Percentiles rank a stretch among this genome's conserved stretches.
Conservation (phyloP, 768 basidiomycete genomes). For the Filobasidium floriforme region DNA sequence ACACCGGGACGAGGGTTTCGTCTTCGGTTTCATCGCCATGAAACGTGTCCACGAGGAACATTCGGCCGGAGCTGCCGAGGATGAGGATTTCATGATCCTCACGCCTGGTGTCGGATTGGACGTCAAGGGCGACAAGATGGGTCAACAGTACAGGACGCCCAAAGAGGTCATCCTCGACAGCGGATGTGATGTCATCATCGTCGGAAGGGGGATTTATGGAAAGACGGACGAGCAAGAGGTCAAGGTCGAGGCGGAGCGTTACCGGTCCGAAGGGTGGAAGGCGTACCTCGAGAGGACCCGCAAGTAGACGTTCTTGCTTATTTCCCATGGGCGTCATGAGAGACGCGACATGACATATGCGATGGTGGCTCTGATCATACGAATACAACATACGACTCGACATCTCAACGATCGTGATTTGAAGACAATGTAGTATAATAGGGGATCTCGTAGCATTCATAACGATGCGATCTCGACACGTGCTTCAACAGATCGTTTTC, state of each 20-base stretch:
- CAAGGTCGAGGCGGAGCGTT: constrained; percentile 65
- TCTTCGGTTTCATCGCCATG: constrained; percentile 94
- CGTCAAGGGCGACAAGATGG: constrained; percentile 70
- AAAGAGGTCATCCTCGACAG: constrained; percentile 67
- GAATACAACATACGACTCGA: too few relatives aligned
- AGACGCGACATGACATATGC: not conserved
- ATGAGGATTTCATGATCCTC: constrained; percentile 79
- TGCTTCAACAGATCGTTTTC: too few relatives aligned
- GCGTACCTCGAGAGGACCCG: constrained; percentile 55
- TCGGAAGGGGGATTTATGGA: constrained; percentile 89
- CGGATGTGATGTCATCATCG: constrained; percentile 94
- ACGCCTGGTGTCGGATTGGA: constrained; percentile 90
- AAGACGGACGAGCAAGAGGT: constrained; percentile 45
- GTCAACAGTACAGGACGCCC: constrained; percentile 92
- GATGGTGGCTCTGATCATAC: too few relatives aligned
- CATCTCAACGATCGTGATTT: too few relatives aligned
- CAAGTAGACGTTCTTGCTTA: not conserved
- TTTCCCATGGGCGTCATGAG: not conserved
- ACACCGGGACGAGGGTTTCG: constrained; percentile 63
- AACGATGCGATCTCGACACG: too few relatives aligned
- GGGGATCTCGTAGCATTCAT: too few relatives aligned
- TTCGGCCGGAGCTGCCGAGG: constrained; percentile 37
- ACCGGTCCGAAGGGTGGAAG: constrained; percentile 77
- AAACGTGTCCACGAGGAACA: constrained; percentile 58
- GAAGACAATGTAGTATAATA: too few relatives aligned